Conservation (phyloP, 305 asterid species). For the Plantago rigida region DNA sequence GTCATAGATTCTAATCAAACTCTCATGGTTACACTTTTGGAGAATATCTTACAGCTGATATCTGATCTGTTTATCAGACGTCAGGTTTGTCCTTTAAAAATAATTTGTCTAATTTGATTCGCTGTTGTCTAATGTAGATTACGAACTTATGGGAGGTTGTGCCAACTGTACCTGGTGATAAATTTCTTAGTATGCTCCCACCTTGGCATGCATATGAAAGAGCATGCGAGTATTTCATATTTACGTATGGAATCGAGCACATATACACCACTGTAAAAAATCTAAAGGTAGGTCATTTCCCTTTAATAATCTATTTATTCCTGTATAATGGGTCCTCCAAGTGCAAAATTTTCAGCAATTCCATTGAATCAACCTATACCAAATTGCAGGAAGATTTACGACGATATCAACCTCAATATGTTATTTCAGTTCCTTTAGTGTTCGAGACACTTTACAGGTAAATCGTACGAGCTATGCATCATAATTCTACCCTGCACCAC, state of each 20-base stretch:
- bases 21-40: no score
- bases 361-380: slow-evolving; percentile 19
- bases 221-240: slow-evolving; percentile 74
- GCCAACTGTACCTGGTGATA: slow-evolving; percentile 81
- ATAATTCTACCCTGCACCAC: neutral
- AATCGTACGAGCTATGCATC: slow-evolving; percentile 13
- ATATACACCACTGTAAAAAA: slow-evolving; percentile 71
- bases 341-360: slow-evolving; percentile 2
- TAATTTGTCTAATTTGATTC: neutral
- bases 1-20: no score
- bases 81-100: no score
- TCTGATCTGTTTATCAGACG: no score
- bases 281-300: slow-evolving; percentile 49
- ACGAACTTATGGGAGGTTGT: slow-evolving; percentile 63
- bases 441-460: slow-evolving; percentile 87
- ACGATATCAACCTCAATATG: slow-evolving; percentile 70
- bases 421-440: slow-evolving; percentile 82
- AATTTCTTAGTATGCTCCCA: slow-evolving; percentile 93
- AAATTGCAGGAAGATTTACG: slow-evolving; percentile 74
- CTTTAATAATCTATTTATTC: slow-evolving; percentile 1
- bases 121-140: slow-evolving; percentile 39
- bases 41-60: no score
- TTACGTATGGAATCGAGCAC: slow-evolving; percentile 64
- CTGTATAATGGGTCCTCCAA: neutral
- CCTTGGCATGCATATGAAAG: slow-evolving; percentile 99